Conservation (phyloP, 2,329 filamentous ascomycete genomes). For the Neofusicoccum umdonicola region DNA sequence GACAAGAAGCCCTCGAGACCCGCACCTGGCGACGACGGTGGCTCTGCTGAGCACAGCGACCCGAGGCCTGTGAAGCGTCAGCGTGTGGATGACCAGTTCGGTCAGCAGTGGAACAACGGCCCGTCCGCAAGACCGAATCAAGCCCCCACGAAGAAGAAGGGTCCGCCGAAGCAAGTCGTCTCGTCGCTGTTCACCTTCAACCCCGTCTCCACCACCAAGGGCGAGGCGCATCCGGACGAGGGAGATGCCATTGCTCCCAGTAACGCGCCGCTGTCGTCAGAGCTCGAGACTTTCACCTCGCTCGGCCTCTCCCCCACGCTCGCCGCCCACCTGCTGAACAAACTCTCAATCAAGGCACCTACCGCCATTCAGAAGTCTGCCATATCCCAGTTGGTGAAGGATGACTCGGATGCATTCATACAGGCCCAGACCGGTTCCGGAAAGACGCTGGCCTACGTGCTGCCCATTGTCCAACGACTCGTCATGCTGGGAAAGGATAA, state of each 20-base stretch:
- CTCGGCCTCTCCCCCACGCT: slow-evolving; percentile 79
- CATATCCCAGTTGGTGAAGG: slow-evolving; percentile 73
- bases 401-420: slow-evolving; percentile 87
- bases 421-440: slow-evolving; percentile 97
- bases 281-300: slow-evolving; percentile 80
- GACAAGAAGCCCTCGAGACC: slow-evolving; percentile 38
- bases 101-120: not conserved
- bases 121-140: not conserved
- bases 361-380: slow-evolving; percentile 93
- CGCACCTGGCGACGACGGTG: not conserved
- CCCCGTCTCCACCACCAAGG: slow-evolving; percentile 66
- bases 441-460: slow-evolving; percentile 93
- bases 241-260: slow-evolving; percentile 66
- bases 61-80: slow-evolving; percentile 19
- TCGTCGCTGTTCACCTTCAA: slow-evolving; percentile 94
- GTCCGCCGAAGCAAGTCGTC: slow-evolving; percentile 42
- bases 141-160: not conserved
- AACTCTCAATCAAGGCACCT: slow-evolving; percentile 84
- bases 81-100: slow-evolving; percentile 20
- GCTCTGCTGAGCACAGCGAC: not conserved
- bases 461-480: slow-evolving; percentile 88
- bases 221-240: slow-evolving; percentile 44
- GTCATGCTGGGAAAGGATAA: slow-evolving; percentile 60
- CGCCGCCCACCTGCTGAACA: slow-evolving; percentile 77
- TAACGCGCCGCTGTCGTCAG: slow-evolving; percentile 84